Percentiles rank a stretch among this genome's conserved stretches.
These are phyloP conservation scores for Bocquillonia castaneifolia DNA, from an alignment of 441 rosid genomes.

Conservation along the genomic window DNA sequence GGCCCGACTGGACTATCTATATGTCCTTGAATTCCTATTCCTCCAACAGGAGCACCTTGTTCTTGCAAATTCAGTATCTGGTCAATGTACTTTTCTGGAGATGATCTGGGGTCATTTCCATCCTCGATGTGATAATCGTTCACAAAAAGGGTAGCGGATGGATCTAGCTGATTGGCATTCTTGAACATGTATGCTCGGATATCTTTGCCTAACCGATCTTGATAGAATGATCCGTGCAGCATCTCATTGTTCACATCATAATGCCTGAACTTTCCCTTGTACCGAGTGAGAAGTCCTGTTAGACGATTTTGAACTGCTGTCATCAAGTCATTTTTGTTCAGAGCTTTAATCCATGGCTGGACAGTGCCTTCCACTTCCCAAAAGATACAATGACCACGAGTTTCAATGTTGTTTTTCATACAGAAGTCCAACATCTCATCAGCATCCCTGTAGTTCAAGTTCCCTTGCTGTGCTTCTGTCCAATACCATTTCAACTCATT, in stretches of 20 bases:
- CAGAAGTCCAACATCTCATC: slow-evolving; percentile 80
- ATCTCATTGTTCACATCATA: slow-evolving; percentile 93
- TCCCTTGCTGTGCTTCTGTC: slow-evolving; percentile 77
- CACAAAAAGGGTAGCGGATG: slow-evolving; percentile 67
- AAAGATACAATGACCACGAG: slow-evolving; percentile 82
- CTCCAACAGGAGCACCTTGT: slow-evolving; percentile 80
- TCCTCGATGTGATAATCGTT: slow-evolving; percentile 89
- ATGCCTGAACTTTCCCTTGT: slow-evolving; percentile 77
- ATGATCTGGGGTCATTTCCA: slow-evolving; percentile 58
- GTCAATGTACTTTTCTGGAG: slow-evolving; percentile 60
- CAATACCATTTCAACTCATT: slow-evolving; percentile 91
- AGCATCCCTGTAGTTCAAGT: slow-evolving; percentile 75
- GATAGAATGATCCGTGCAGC: slow-evolving; percentile 90
- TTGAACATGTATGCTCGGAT: slow-evolving; percentile 67
- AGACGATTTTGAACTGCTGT: slow-evolving; percentile 65
- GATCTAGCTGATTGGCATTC: slow-evolving; percentile 66
- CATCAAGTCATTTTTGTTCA: slow-evolving; percentile 49
- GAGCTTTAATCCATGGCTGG: slow-evolving; percentile 65
- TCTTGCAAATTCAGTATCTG: slow-evolving; percentile 61
- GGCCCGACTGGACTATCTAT: slow-evolving; percentile 81
- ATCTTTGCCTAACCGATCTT: slow-evolving; percentile 58
- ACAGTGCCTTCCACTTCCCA: slow-evolving; percentile 82
- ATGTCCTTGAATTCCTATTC: slow-evolving; percentile 88
- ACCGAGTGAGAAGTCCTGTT: slow-evolving; percentile 58
- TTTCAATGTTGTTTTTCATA: slow-evolving; percentile 41